Conservation (phyloP, 164 flowering plant genomes). For the Liquidambar formosana region DNA sequence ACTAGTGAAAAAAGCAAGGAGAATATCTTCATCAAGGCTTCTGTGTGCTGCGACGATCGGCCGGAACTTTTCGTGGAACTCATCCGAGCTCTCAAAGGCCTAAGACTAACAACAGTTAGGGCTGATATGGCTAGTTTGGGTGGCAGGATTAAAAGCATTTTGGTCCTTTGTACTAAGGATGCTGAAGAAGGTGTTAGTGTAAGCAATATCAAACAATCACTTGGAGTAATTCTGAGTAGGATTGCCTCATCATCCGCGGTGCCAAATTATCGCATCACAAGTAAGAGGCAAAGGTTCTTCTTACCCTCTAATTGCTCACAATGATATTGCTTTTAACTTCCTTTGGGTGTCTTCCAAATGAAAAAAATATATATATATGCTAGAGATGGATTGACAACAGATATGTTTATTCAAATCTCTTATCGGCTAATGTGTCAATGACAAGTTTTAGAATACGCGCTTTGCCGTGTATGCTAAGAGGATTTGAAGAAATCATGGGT, state of each 20-base stretch:
- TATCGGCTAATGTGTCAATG: too few species aligned
- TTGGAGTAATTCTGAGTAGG: conserved; percentile 33
- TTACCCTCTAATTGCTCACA: conserved; percentile 28
- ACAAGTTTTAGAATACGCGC: too few species aligned
- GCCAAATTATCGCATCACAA: conserved; percentile 38
- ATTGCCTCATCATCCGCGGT: conserved; percentile 32
- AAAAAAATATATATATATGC: too few species aligned
- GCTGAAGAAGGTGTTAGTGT: conserved; percentile 19
- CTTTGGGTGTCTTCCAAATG: background rate
- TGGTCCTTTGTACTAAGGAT: conserved; percentile 32
- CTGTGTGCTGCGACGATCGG: conserved; percentile 79
- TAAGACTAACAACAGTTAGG: conserved; percentile 45
- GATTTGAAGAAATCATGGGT: too few species aligned
- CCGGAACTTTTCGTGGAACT: conserved; percentile 64
- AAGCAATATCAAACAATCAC: conserved; percentile 36
- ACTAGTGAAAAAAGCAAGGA: conserved; percentile 2
- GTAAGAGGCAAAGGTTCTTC: conserved; percentile 67
- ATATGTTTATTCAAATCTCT: too few species aligned
- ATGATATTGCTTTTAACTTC: background rate
- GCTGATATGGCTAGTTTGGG: conserved; percentile 72
- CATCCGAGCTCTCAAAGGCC: conserved; percentile 47
- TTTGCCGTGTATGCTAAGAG: too few species aligned
- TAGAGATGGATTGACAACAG: too few species aligned
- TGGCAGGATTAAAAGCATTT: conserved; percentile 48
- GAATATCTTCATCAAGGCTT: conserved; percentile 49